Evolutionary conservation across 345 rosid genomes (phyloP).

Genomic region (Corchorus olitorius): DNA sequence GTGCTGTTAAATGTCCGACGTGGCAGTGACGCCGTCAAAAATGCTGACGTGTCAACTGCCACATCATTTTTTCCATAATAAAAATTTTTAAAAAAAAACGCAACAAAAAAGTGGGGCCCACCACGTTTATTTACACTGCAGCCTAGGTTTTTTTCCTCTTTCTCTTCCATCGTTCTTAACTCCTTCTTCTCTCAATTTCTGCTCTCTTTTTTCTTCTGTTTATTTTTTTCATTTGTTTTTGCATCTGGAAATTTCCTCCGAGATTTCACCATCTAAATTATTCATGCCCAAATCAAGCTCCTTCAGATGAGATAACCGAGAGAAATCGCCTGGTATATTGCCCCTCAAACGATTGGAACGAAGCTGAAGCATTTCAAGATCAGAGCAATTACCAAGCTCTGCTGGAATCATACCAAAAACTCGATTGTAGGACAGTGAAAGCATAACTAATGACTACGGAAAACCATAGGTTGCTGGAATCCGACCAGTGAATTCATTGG

Average conservation of each 20-base stretch:
- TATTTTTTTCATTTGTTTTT: no score
- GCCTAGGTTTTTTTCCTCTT: no score
- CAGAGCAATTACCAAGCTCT: conserved; percentile 70
- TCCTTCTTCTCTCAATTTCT: no score
- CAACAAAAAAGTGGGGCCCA: no score
- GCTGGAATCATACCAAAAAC: conserved; percentile 56
- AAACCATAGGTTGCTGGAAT: conserved; percentile 68
- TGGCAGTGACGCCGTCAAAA: no score
- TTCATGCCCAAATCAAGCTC: conserved; percentile 65
- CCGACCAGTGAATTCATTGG: conserved; percentile 52
- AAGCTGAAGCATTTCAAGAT: conserved; percentile 75
- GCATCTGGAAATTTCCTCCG: conserved; percentile 53
- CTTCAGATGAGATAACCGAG: conserved; percentile 52
- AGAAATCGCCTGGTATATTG: conserved; percentile 53
- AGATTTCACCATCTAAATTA: conserved; percentile 54
- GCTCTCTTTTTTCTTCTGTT: no score
- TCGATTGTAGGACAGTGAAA: conserved; percentile 62
- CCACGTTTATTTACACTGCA: no score
- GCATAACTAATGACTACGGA: conserved; percentile 55
- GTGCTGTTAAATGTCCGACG: no score
- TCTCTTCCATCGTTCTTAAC: no score
- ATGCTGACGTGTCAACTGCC: no score
- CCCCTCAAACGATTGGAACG: conserved; percentile 61
- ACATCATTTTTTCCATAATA: no score
- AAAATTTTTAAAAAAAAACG: no score